A percentile compares a stretch with the other conserved stretches of the same genome.
These are phyloP conservation scores for Citrus sinensis DNA, from an alignment of 345 rosid genomes.

Conservation along the genomic window DVS_A1.0 CM039168.1:155001-155500, in stretches of 20 bases:
- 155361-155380: neutral
- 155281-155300: neutral
- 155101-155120: slow-evolving; percentile 68
- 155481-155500: neutral
- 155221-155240: slow-evolving; percentile 7
- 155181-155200: slow-evolving; percentile 67
- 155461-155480: neutral
- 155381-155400: neutral
- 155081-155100: slow-evolving; percentile 85
- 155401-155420: neutral
- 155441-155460: neutral
- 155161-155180: slow-evolving; percentile 63
- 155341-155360: neutral
- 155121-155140: slow-evolving; percentile 51
- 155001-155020: slow-evolving; percentile 87
- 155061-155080: slow-evolving; percentile 95
- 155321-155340: neutral
- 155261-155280: neutral
- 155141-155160: slow-evolving; percentile 49
- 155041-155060: slow-evolving; percentile 96
- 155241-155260: neutral
- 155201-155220: slow-evolving; percentile 83
- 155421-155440: neutral
- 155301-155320: neutral
- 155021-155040: slow-evolving; percentile 92